phyloP scores from a whole-genome alignment of 106 monocot species.

The Dendrobium nobile region DNA sequence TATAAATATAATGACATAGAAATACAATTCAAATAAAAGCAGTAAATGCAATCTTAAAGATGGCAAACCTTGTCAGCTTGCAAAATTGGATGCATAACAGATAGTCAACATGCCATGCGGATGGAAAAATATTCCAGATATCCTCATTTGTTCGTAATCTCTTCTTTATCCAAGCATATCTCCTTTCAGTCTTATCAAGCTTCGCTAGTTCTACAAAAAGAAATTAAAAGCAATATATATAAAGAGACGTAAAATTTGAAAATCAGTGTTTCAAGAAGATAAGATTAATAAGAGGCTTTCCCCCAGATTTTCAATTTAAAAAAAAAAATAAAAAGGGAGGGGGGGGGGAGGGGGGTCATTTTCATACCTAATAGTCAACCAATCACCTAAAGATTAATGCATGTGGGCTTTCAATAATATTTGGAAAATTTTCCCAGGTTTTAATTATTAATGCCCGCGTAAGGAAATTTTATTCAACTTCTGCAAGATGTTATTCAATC shows the following conservation, averaged over 20 bases:
- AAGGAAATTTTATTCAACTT: not conserved
- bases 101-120: slow-evolving; percentile 92
- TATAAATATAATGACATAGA: not conserved
- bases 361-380: not conserved
- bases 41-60: not conserved
- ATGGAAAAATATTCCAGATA: slow-evolving; percentile 94
- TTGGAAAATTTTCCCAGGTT: not conserved
- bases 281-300: not conserved
- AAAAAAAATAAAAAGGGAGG: not conserved
- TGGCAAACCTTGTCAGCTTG: slow-evolving; percentile 85
- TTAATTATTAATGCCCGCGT: not conserved
- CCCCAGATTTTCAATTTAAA: not conserved
- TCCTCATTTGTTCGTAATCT: slow-evolving; percentile 92
- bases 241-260: not conserved
- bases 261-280: not conserved
- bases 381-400: not conserved
- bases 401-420: not conserved
- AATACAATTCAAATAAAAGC: not conserved
- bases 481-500: not conserved
- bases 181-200: slow-evolving; percentile 91
- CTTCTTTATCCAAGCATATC: slow-evolving; percentile 98
- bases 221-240: not conserved
- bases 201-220: slow-evolving; percentile 71
- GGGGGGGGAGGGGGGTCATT: not conserved
- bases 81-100: slow-evolving; percentile 96